A percentile compares a stretch with the other conserved stretches of the same genome.
These are phyloP conservation scores for Xylaria sp. DNA, from an alignment of 495 filamentous ascomycete species.

Conservation along the genomic window DNA sequence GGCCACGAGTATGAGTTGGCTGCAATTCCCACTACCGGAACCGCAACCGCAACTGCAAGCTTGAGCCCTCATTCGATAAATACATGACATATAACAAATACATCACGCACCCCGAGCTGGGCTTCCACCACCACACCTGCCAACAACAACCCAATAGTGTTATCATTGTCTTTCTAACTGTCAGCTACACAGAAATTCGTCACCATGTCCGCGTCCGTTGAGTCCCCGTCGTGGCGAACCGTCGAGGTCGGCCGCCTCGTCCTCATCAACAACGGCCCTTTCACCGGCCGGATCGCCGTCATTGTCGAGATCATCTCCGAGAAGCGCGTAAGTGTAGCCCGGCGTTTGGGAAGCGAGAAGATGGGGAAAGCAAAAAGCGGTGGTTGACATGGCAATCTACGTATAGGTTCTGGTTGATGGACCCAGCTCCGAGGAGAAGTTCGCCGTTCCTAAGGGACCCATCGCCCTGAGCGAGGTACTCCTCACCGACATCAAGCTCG, in stretches of 20 bases:
- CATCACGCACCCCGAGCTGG: slow-evolving; percentile 1
- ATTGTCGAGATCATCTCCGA: slow-evolving; percentile 99
- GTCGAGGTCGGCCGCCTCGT: slow-evolving; percentile 98
- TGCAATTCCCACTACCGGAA: background rate
- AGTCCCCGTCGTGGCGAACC: slow-evolving; percentile 80
- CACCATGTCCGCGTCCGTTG: slow-evolving; percentile 68
- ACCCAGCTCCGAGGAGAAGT: slow-evolving; percentile 75
- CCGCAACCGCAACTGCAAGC: too few species aligned
- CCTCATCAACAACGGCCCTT: slow-evolving; percentile 77
- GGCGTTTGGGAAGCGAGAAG: slow-evolving; percentile 22
- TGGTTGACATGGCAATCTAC: slow-evolving; percentile 40
- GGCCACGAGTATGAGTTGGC: background rate
- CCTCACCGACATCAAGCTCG: slow-evolving; percentile 88
- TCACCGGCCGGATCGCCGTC: slow-evolving; percentile 82
- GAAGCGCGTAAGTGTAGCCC: slow-evolving; percentile 85
- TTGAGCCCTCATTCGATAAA: slow-evolving; percentile 14
- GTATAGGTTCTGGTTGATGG: slow-evolving; percentile 92
- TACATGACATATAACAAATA: background rate
- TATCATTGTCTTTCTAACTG: slow-evolving; percentile 29
- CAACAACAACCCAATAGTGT: background rate
- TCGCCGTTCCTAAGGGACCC: slow-evolving; percentile 83
- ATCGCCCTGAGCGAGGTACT: slow-evolving; percentile 79
- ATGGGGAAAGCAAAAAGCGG: slow-evolving; percentile 24
- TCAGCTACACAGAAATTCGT: slow-evolving; percentile 34
- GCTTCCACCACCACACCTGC: background rate